Percentiles rank a stretch among this genome's conserved stretches.
Evolutionary conservation across 1,139 yeast species (phyloP).

Genomic region (Debaryomyces coudertii): DNA sequence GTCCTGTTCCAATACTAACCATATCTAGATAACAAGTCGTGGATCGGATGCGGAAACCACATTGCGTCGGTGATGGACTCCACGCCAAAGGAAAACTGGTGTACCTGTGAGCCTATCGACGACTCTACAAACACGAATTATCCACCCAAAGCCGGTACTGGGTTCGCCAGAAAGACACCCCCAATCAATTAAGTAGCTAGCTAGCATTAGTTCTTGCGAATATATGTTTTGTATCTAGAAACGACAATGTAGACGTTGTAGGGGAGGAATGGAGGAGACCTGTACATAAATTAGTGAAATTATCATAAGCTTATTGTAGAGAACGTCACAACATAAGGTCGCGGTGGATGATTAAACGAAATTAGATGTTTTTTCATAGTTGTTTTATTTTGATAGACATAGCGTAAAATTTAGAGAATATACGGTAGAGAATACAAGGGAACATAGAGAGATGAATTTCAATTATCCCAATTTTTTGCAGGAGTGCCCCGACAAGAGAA

Average conservation of each 20-base stretch:
- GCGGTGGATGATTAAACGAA: conserved; percentile 5
- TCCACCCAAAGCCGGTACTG: conserved; percentile 52
- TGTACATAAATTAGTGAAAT: conserved; percentile 2
- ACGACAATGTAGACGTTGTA: not conserved
- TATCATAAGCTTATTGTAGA: conserved; percentile 9
- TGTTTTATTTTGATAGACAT: conserved; percentile 3
- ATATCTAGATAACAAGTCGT: conserved; percentile 31
- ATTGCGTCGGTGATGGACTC: conserved; percentile 43
- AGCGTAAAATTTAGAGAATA: not conserved
- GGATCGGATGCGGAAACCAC: conserved; percentile 54
- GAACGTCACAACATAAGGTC: conserved; percentile 9
- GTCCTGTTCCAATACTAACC: conserved; percentile 7
- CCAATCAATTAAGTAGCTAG: not conserved
- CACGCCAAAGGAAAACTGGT: conserved; percentile 40
- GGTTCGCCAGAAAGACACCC: conserved; percentile 32
- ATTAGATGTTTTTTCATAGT: conserved; percentile 1
- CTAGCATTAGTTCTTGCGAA: conserved; percentile 2
- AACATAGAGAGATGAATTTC: conserved; percentile 29
- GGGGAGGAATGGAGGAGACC: not conserved
- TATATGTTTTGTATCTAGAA: conserved; percentile 5
- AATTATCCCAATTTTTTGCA: conserved; percentile 44
- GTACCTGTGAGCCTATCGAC: conserved; percentile 28
- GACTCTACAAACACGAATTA: conserved; percentile 22
- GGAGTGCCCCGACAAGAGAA: conserved; percentile 9
- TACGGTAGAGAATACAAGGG: not conserved